Percentiles rank a stretch among this genome's conserved stretches.
phyloP scores from a whole-genome alignment of 1,139 yeast genomes.

The Candida sp. region DNA sequence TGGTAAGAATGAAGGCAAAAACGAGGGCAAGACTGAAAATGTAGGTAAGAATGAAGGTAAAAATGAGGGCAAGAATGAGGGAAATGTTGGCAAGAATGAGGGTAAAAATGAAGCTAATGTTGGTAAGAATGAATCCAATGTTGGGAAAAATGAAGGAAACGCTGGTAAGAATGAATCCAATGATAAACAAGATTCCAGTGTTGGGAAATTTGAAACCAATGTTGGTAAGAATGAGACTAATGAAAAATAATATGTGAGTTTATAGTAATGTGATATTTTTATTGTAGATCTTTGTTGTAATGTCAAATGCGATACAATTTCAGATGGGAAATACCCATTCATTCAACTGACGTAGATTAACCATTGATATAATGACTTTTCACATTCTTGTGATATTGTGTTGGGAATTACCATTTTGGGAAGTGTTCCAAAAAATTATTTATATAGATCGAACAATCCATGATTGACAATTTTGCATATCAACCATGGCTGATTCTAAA shows the following conservation, averaged over 20 bases:
- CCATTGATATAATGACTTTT: background rate
- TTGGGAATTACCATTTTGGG: background rate
- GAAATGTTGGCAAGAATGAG: slow-evolving; percentile 10
- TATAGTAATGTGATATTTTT: background rate
- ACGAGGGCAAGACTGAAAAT: background rate
- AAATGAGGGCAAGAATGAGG: background rate
- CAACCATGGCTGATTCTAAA: background rate
- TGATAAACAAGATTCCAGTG: background rate
- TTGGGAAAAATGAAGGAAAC: background rate
- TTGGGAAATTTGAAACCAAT: background rate
- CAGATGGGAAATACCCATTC: too few species aligned
- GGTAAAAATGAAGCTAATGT: background rate
- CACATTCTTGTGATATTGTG: background rate
- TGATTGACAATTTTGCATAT: too few species aligned
- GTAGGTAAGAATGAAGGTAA: background rate
- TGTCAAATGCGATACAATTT: too few species aligned
- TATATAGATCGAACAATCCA: too few species aligned
- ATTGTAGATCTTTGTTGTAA: background rate
- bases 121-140: background rate
- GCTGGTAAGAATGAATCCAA: background rate
- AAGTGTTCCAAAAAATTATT: background rate
- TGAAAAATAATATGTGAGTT: background rate
- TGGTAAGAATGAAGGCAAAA: slow-evolving; percentile 7
- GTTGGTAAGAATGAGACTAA: slow-evolving; percentile 10
- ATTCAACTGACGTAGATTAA: too few species aligned